A percentile compares a stretch with the other conserved stretches of the same genome.
Conservation (phyloP, 1,284 basidiomycete species). For the Microbotryomycetes sp. region DNA sequence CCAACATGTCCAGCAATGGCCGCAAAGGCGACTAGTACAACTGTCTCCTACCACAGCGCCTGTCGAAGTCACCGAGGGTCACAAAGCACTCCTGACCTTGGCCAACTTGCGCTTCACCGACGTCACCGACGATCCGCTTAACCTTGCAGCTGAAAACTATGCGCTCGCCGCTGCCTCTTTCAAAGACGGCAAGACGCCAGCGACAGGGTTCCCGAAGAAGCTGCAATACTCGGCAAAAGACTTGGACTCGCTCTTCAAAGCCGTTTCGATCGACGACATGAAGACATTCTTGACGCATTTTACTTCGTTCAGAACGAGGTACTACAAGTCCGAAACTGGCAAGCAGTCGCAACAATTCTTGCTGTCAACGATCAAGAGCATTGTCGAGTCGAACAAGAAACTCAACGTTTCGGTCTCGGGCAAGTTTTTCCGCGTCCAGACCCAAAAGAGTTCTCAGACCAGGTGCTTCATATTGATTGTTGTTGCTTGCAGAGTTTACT, state of each 20-base stretch:
- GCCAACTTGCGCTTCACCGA: conserved; percentile 33
- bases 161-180: background rate
- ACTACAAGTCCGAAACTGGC: conserved; percentile 60
- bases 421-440: background rate
- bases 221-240: conserved; percentile 11
- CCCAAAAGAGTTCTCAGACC: no score
- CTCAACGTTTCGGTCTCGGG: background rate
- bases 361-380: conserved; percentile 57
- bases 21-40: conserved; percentile 28
- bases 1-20: conserved; percentile 25
- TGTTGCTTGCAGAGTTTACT: conserved; percentile 63
- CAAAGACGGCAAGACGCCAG: background rate
- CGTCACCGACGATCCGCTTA: conserved; percentile 29
- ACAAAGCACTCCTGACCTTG: conserved; percentile 35
- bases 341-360: conserved; percentile 71
- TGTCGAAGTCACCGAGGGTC: conserved; percentile 34
- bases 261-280: conserved; percentile 63
- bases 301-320: conserved; percentile 43
- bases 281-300: conserved; percentile 31
- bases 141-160: background rate
- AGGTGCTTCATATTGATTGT: no score
- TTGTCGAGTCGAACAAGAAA: conserved; percentile 11
- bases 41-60: conserved; percentile 15
- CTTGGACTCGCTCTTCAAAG: conserved; percentile 34
- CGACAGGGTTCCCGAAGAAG: conserved; percentile 14